phyloP scores from a whole-genome alignment of 2,329 filamentous ascomycete species.

The Aspergillus fischeri region DNA sequence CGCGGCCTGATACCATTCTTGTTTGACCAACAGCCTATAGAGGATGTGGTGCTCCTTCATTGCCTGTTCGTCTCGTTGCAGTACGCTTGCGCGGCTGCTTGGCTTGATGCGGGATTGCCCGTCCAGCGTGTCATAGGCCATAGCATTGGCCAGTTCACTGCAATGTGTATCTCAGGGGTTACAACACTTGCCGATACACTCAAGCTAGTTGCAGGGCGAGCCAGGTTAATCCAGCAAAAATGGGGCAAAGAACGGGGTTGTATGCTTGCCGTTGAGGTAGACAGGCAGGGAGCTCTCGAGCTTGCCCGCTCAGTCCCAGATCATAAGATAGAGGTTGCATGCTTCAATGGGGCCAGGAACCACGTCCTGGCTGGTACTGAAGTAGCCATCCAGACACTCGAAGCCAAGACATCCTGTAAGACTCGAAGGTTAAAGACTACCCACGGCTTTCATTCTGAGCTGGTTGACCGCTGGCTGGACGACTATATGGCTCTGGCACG shows the following conservation, averaged over 20 bases:
- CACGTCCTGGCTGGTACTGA: constrained; percentile 41
- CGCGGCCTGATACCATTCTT: constrained; percentile 31
- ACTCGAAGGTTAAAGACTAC: constrained; percentile 42
- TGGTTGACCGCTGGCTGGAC: constrained; percentile 35
- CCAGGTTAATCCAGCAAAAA: constrained; percentile 23
- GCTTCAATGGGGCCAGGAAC: constrained; percentile 44
- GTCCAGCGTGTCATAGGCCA: constrained; percentile 34
- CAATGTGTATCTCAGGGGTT: constrained; percentile 29
- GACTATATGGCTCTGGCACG: constrained; percentile 23
- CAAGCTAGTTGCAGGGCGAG: constrained; percentile 24
- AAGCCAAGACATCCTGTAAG: constrained; percentile 12
- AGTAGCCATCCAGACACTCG: constrained; percentile 27
- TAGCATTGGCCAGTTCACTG: constrained; percentile 37
- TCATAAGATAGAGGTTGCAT: constrained; percentile 37
- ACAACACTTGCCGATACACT: constrained; percentile 29
- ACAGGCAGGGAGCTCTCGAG: constrained; percentile 7
- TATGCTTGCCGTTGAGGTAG: constrained; percentile 34
- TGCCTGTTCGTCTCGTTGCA: constrained; percentile 35
- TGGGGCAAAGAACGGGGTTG: constrained; percentile 32
- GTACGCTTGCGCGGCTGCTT: constrained; percentile 34
- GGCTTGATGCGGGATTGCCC: constrained; percentile 37
- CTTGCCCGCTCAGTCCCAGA: neutral
- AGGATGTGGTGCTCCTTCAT: constrained; percentile 31
- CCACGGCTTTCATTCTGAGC: constrained; percentile 46
- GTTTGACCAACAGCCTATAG: constrained; percentile 18